Evolutionary conservation across 2,329 filamentous ascomycete genomes (phyloP), one percentile per base, ranked within the genome.

Genomic region (Xylaria sp.): DNA sequence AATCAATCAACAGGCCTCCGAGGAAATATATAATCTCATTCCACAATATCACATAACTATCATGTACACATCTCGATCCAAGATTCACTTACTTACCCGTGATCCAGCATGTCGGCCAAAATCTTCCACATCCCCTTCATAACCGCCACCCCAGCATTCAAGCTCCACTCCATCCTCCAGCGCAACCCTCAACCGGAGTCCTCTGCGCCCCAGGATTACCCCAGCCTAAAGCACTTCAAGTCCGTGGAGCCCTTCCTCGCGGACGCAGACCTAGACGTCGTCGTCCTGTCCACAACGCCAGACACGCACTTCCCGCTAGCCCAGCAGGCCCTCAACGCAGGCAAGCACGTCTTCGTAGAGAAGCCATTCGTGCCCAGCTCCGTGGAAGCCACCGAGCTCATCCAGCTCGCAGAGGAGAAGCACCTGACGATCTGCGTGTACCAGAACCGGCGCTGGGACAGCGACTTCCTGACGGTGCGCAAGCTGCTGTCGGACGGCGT

Each of bases 91-190:
- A 66, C 47, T 71, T 42, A 74, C 40, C 5, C 35, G 5, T 1
- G 5, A 13, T 27, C 40, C 65, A 88, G 86, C 78, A 76, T 86
- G 60, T 88, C 87, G 1, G 92, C 93, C 80, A 94, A 94, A 78
- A 85, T 92, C 81, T 96, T 95, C 82, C 92, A 96, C 80, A 93
- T 95, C 77, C 93, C 92, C 70, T 92, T 94, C 81, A 86, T 96
- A 80, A 82, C 83, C 62, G 85, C 86, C 35, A 88, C 90, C 0
- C 84, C 89, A 6, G 83, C 87, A 63, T 85, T 94, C 77, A 89
- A 85, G 61, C 87, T 95, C 23, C 88, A 93, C 77, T 88, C 91
- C 71, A 90, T 96, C 73, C 90, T 95, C 32, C 93, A 96, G 80
- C 89, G 93, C 68, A 87, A 83, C 5, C 92, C 92, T 5, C 87